These are phyloP conservation scores for Penicillium salamii DNA, from an alignment of 495 filamentous ascomycete species.

Conservation along the genomic window DNA sequence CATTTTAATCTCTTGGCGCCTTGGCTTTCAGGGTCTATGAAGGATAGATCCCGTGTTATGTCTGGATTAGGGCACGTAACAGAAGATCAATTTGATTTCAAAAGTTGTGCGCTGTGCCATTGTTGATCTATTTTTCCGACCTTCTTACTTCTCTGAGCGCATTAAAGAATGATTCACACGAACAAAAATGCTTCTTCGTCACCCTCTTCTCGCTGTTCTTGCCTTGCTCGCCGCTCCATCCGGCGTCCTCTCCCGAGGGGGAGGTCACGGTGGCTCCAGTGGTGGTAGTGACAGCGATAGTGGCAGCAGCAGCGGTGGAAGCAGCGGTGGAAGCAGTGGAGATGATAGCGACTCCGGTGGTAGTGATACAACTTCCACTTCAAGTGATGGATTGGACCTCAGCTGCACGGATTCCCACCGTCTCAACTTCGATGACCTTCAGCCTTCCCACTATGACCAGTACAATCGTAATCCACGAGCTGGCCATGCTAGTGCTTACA, in stretches of 20 bases:
- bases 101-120: not conserved
- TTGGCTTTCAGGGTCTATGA: slow-evolving; percentile 4
- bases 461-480: not conserved
- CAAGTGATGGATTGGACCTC: not conserved
- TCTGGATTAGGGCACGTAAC: not conserved
- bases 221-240: slow-evolving; percentile 2
- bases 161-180: not conserved
- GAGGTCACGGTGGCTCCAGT: not conserved
- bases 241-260: not conserved
- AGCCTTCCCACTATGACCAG: not conserved
- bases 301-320: not conserved
- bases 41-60: not conserved
- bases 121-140: not conserved
- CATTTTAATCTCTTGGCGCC: not conserved
- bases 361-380: not conserved
- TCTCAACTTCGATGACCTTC: not conserved
- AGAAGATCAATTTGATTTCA: not conserved
- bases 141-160: no score
- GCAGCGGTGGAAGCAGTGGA: not conserved
- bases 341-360: not conserved
- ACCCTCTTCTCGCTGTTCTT: not conserved
- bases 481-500: slow-evolving; percentile 1
- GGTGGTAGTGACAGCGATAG: not conserved
- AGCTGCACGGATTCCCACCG: slow-evolving; percentile 1
- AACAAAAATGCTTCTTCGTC: not conserved